Evolutionary conservation across 164 flowering plant genomes (phyloP).

Genomic region (Magnolia changhungtana): DNA sequence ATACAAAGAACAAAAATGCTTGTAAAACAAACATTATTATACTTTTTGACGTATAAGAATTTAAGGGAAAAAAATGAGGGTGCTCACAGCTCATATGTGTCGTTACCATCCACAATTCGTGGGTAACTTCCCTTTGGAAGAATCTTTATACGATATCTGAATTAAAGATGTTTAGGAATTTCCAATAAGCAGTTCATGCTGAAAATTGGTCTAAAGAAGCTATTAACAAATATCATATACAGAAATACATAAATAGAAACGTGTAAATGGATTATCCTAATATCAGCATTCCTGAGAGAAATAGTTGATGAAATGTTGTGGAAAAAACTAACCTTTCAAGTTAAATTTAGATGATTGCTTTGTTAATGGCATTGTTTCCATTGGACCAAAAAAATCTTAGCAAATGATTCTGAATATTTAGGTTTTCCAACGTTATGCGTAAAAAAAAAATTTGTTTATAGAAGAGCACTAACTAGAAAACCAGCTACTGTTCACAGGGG

Average conservation of each 20-base stretch:
- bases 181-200: not conserved
- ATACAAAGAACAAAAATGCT: not conserved
- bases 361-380: not conserved
- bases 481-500: too few relatives aligned
- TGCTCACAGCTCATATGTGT: constrained; percentile 89
- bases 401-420: too few relatives aligned
- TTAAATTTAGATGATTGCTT: not conserved
- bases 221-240: not conserved
- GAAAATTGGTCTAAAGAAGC: not conserved
- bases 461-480: too few relatives aligned
- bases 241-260: not conserved
- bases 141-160: constrained; percentile 85
- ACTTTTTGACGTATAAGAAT: not conserved
- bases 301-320: not conserved
- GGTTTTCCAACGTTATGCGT: too few relatives aligned
- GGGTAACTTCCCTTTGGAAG: constrained; percentile 98
- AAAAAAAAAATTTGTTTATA: too few relatives aligned
- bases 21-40: not conserved
- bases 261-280: not conserved
- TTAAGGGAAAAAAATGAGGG: not conserved
- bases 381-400: not conserved
- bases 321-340: not conserved
- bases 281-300: not conserved
- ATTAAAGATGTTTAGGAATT: constrained; percentile 3
- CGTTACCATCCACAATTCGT: constrained; percentile 84